Base-by-base conservation (phyloP, 345 rosid genomes). In the Excoecaria agallocha region DNA sequence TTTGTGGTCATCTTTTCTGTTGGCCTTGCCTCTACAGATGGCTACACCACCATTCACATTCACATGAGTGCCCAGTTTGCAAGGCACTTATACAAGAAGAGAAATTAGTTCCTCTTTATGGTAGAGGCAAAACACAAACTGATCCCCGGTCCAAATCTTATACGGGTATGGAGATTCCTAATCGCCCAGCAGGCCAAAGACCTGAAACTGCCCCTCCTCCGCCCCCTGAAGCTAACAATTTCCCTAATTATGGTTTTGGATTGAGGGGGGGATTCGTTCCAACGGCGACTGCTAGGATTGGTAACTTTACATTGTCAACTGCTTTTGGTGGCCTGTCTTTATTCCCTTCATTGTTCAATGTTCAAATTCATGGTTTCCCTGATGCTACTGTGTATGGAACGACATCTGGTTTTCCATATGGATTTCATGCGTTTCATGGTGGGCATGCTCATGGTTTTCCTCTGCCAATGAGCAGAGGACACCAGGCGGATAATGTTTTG, bases 11-110 rank as follows among this genome's bases (percentile, higher is more conserved):
- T 49, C 95, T 95, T 71, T 93, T 79, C 69, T 95, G 98, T 24
- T 95, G 97, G 98, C 97, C 99, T 38, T 95, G 98, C 49, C 78
- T 95, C 3, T 93, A 90, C 78, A 84, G 89, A 55, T 95, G 99
- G 98, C 83, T 93, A 25, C 86, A 83, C 74, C 90, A 90, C 62
- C 99, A 95, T 67, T 95, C 98, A 0, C 90, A 88, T 46, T 90
- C 84, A 25, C 99, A 93, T 7, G 99, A 93, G 76, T 95, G 98
- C 46, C 98, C 97, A 0, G 93, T 95, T 39, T 95, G 98, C 82
- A 95, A 93, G 87, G 98, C 99, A 13, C 75, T 93, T 3, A 85
- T 93, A 10, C 85, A 91, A 79, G 99, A 95, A 78, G 98, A 89
- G 35, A 95, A 91, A 73, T 84, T 95, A 41, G 94, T 95, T 17